Base-by-base conservation (phyloP, 352 stramenopile species). In the Globisporangium abappressorium region DNA sequence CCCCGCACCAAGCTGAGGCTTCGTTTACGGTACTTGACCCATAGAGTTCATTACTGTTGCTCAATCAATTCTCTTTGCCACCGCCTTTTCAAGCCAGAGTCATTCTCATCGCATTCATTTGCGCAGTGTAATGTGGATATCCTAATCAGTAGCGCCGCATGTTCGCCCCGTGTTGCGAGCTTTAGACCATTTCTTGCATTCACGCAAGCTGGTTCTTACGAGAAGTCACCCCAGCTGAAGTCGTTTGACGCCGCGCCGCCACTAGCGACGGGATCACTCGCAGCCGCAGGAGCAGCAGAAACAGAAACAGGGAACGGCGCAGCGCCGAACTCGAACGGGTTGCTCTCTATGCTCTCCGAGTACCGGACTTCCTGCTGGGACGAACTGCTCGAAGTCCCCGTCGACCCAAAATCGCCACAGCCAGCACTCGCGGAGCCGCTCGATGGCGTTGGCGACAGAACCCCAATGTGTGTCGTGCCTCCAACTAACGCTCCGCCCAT, bases 151-250 rank as follows among this genome's bases (percentile, higher is more conserved):
- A 46, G 38, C 36, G 36, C 38, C 38, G 18, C 38, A 46, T 46
- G 12, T 15, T 46, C 38, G 18, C 38, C 38, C 8, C 38, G 12
- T 46, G 38, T 46, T 49, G 5, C 41, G 41, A 49, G 41, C 18
- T 62, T 18, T 15, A 49, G 8, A 18, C 11, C n/a, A 53, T 53
- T n/a, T 62, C 20, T n/a, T 47, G 57, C 20, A 53, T 28, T 22
- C 20, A 49, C 12, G 33, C n/a, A 12, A n/a, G 14, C 7, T 62
- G 57, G 5, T 47, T 18, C 26, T 62, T 36, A 67, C 5, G 62
- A 64, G 57, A 64, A 69, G 28, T 58, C n/a, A 4, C 63, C 55
- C 64, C 64, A 69, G n/a, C 57, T 36, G 14, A 69, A 69, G 22
- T 63, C 54, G 18, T 51, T 22, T 11, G 43, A 51, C 14, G 12